Evolutionary conservation across 2,329 filamentous ascomycete species (phyloP).

Genomic region (Akanthomyces muscarius): DNA sequence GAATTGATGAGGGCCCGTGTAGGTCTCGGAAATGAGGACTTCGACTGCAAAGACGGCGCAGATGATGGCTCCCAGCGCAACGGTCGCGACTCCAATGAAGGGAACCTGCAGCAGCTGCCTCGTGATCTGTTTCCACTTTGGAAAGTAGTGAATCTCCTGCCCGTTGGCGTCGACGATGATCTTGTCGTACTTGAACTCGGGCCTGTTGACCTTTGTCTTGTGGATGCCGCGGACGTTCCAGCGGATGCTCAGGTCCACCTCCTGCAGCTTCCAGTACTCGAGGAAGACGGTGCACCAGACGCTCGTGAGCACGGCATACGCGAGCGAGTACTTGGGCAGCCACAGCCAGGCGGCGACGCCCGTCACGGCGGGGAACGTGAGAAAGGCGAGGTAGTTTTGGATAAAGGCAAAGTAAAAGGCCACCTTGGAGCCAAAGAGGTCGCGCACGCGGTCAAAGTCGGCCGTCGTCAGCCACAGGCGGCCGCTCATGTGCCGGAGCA

Average conservation of each 20-base stretch:
- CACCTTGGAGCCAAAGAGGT: slow-evolving; percentile 61
- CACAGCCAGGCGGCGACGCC: slow-evolving; percentile 66
- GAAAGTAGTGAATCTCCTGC: slow-evolving; percentile 58
- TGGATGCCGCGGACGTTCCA: slow-evolving; percentile 71
- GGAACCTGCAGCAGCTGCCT: slow-evolving; percentile 67
- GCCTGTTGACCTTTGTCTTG: slow-evolving; percentile 60
- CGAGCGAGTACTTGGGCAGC: slow-evolving; percentile 64
- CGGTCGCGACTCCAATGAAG: slow-evolving; percentile 57
- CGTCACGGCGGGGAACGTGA: slow-evolving; percentile 64
- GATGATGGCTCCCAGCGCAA: slow-evolving; percentile 62
- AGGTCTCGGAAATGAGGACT: slow-evolving; percentile 70
- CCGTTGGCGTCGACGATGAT: slow-evolving; percentile 60
- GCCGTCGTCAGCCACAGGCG: slow-evolving; percentile 46
- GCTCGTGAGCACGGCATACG: slow-evolving; percentile 63
- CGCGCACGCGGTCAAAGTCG: slow-evolving; percentile 56
- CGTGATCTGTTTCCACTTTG: slow-evolving; percentile 58
- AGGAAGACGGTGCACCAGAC: slow-evolving; percentile 71
- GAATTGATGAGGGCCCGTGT: slow-evolving; percentile 64
- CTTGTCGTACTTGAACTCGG: slow-evolving; percentile 61
- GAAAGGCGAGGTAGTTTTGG: slow-evolving; percentile 68
- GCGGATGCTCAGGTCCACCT: slow-evolving; percentile 65
- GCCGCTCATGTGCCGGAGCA: slow-evolving; percentile 55
- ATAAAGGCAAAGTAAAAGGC: slow-evolving; percentile 83
- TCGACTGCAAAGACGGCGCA: slow-evolving; percentile 68
- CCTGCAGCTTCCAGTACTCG: slow-evolving; percentile 76